These are phyloP conservation scores for Apophysomyces ossiformis DNA, from an alignment of 371 early-diverging fungal species.

Conservation along the genomic window DNA sequence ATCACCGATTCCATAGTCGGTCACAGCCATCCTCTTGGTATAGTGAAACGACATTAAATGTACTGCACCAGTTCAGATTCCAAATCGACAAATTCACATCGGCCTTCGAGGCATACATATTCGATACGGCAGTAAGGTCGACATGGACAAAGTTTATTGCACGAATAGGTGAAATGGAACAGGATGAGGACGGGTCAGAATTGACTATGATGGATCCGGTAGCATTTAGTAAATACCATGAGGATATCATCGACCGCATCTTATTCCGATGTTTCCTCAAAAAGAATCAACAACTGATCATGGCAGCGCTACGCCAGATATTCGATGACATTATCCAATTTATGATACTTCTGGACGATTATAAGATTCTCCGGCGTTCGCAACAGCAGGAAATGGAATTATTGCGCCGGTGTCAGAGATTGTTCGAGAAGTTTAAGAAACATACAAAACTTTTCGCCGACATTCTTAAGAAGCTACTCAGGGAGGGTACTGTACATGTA, in stretches of 20 bases:
- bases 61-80: slow-evolving; percentile 45
- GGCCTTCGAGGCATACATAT: slow-evolving; percentile 46
- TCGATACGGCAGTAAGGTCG: slow-evolving; percentile 43
- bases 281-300: slow-evolving; percentile 46
- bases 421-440: slow-evolving; percentile 37
- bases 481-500: slow-evolving; percentile 44
- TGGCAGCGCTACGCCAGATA: slow-evolving; percentile 36
- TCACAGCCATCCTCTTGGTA: slow-evolving; percentile 8
- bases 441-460: slow-evolving; percentile 38
- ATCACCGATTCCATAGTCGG: slow-evolving; percentile 20
- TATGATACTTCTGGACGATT: slow-evolving; percentile 20
- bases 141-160: slow-evolving; percentile 53
- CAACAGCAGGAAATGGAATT: slow-evolving; percentile 11
- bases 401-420: slow-evolving; percentile 17
- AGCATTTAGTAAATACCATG: slow-evolving; percentile 49
- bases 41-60: not conserved
- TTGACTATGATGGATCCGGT: slow-evolving; percentile 42
- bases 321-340: slow-evolving; percentile 45
- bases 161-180: slow-evolving; percentile 32
- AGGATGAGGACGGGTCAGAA: slow-evolving; percentile 11
- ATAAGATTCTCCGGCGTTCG: slow-evolving; percentile 3
- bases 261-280: slow-evolving; percentile 55
- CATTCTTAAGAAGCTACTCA: slow-evolving; percentile 41
- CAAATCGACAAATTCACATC: slow-evolving; percentile 52
- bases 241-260: slow-evolving; percentile 56